phyloP scores from a whole-genome alignment of 768 basidiomycete species.

The Pholiota conissans region DNA sequence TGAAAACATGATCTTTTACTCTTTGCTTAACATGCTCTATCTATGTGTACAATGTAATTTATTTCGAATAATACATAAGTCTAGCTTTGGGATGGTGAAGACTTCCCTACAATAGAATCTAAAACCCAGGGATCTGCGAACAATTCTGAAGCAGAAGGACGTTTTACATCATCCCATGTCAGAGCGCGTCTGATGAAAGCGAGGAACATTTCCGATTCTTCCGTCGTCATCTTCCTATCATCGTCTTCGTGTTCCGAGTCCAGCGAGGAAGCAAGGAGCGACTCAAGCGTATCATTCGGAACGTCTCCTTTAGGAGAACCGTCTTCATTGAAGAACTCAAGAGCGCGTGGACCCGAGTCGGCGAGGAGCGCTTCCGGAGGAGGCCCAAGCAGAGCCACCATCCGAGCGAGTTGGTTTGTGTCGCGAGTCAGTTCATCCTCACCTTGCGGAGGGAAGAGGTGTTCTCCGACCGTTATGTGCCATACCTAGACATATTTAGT shows the following conservation, averaged over 20 bases:
- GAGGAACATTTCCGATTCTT: conserved; percentile 6
- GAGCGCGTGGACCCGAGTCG: conserved; percentile 1
- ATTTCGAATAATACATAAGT: too few species aligned
- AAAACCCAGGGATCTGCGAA: conserved; percentile 5
- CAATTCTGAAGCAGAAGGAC: conserved; percentile 5
- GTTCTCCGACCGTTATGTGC: background rate
- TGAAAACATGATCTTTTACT: too few species aligned
- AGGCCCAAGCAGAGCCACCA: conserved; percentile 1
- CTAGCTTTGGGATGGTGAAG: too few species aligned
- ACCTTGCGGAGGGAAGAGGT: conserved; percentile 3
- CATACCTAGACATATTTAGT: background rate
- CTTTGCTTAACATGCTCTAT: too few species aligned
- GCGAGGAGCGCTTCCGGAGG: background rate
- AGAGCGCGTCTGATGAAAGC: conserved; percentile 5
- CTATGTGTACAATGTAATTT: too few species aligned
- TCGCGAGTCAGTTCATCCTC: background rate
- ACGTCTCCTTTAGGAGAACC: conserved; percentile 1
- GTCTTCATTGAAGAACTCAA: conserved; percentile 6
- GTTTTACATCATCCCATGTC: background rate
- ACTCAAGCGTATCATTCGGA: conserved; percentile 5
- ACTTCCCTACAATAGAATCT: too few species aligned
- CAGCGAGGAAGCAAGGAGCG: background rate
- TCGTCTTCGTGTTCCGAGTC: too few species aligned
- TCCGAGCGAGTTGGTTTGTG: conserved; percentile 2
- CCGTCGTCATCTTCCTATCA: background rate